Base-by-base conservation (phyloP, 1,139 yeast genomes). In the Magnusiomyces sp. region DNA sequence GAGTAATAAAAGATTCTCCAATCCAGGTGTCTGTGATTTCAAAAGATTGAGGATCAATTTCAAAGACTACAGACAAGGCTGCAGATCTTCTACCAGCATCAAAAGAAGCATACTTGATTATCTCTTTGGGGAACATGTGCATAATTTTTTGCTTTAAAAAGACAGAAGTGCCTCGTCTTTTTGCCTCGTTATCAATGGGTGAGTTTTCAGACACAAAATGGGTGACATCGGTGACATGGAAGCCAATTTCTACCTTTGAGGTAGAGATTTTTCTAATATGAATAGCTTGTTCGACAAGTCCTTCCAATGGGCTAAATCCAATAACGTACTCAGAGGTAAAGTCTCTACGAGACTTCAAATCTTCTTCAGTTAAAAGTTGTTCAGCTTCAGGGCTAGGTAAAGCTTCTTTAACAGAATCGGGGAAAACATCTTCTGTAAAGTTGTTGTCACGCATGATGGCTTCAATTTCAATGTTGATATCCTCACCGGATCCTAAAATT, bases 361-460 rank as follows among this genome's bases (percentile, higher is more conserved):
- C 57, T 17, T 64, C 58, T 32, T 65, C 66, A 52, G 74, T 78
- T 17, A 49, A 31, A 6, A 33, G 7, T 14, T 43, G 32, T 9
- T 61, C 62, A 33, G 64, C 49, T 14, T 61, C 63, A 17, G 58
- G 54, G 2, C 57, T 59, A 7, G 58, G 50, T 33, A 65, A 56
- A 23, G 62, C 59, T 6, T 76, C 75, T 32, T 74, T 60, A 3
- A 77, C 80, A 5, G 69, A 62, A 11, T 67, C 70, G 23, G 70
- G 76, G 64, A 89, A 90, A 62, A 85, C 94, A 62, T 89, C 95
- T 58, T 94, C 84, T 55, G 85, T 73, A 62, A 92, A 92, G 69
- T 90, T 92, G 69, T 88, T 90, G 65, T 92, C 97, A 62, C 97
- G 80, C 58, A 92, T 74, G 51, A 92, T 83, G 0, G 97, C 88